Evolutionary conservation across 148 eudicot genomes (phyloP).

Genomic region (Fagopyrum homotropicum): DNA sequence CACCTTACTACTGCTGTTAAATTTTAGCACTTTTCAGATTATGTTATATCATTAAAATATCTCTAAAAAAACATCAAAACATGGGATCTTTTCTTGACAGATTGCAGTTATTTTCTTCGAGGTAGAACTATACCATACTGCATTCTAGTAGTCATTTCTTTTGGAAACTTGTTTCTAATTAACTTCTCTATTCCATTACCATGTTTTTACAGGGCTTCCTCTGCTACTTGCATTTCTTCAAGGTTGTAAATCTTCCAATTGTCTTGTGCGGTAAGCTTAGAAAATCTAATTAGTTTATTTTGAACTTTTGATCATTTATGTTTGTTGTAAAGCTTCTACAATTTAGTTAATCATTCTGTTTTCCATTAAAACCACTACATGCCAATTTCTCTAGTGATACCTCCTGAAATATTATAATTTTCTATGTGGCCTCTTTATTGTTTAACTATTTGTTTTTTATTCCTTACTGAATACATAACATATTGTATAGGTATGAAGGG

Average conservation of each 20-base stretch:
- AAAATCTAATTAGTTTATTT: neutral
- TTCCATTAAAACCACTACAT: neutral
- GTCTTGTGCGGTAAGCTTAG: slow-evolving; percentile 56
- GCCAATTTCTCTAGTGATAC: neutral
- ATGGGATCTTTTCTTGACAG: neutral
- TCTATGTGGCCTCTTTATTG: neutral
- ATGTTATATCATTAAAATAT: too few relatives aligned
- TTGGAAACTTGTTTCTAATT: neutral
- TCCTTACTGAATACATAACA: neutral
- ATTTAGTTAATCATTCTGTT: neutral
- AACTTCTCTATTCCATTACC: neutral
- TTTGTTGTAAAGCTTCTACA: slow-evolving; percentile 1
- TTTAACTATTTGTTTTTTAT: neutral
- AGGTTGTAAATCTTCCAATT: slow-evolving; percentile 57
- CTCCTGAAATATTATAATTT: neutral
- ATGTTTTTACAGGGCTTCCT: slow-evolving; percentile 52
- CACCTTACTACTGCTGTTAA: too few relatives aligned
- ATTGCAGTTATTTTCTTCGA: neutral
- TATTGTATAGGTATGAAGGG: slow-evolving; percentile 57
- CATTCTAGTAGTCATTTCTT: neutral
- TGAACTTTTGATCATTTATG: neutral
- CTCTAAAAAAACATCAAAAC: too few relatives aligned
- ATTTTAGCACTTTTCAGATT: too few relatives aligned
- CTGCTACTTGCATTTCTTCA: slow-evolving; percentile 62
- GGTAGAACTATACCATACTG: neutral